Evolutionary conservation across 139 green algal species (phyloP), one percentile per base, ranked within the genome.

Genomic region (Chlorella sp.): DNA sequence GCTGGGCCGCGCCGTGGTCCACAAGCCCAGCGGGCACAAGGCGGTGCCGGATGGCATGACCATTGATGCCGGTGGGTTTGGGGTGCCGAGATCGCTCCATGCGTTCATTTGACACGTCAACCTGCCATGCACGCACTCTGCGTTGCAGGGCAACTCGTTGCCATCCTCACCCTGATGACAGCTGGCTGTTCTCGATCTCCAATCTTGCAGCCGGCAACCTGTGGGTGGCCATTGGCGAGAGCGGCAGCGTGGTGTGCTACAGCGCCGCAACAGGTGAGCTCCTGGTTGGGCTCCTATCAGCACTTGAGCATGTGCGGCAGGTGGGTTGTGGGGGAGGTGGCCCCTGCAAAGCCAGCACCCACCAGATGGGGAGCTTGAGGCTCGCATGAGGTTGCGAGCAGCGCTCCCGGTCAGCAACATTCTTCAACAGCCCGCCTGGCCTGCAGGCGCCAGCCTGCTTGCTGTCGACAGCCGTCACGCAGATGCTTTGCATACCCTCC

Each of bases 211-310:
- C 82, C 36, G 92, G 89, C 58, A 94, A 93, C 60, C 73, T 95
- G 43, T 95, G 92, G 92, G 85, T 96, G 36, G 92, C 90, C 0
- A 73, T 94, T 8, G 91, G 80, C 6, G 92, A 95, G 73, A 90
- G 79, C 48, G 89, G 91, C 43, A 81, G 64, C 38, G 74, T 95
- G 38, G 80, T 79, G 11, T 93, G 92, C 60, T 93, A 89, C 79
- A 64, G 92, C 70, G 58, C 87, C 2, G 69, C 87, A 16, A 85
- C 74, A 64, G 82, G 82, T 69, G 58, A 1, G 79, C 8, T 11
- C 11, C 46, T 19, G 46, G 46, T 54, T 8, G 8, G 11, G 46
- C n/a, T n/a, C n/a, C n/a, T n/a, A n/a, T n/a, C n/a, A n/a, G n/a
- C n/a, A n/a, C n/a, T n/a, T n/a, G n/a, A n/a, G n/a, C n/a, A n/a